These are phyloP conservation scores for Vigna hirtella DNA, from an alignment of 306 rosid genomes.

Conservation along the genomic window DNA sequence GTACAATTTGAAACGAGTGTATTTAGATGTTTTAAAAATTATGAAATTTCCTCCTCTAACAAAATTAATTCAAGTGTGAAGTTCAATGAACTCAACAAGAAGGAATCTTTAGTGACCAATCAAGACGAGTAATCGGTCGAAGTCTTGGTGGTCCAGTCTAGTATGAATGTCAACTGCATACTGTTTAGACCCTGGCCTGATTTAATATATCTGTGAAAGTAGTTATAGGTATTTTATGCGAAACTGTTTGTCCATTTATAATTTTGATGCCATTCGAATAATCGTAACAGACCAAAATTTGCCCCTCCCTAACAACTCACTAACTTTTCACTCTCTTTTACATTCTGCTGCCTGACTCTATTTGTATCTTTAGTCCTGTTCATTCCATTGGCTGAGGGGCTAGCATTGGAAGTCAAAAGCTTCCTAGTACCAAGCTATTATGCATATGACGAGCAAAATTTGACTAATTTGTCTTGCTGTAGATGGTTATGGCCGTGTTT, in stretches of 20 bases:
- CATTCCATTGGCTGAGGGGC: slow-evolving; percentile 12
- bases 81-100: slow-evolving; percentile 21
- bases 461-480: slow-evolving; percentile 47
- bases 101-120: slow-evolving; percentile 31
- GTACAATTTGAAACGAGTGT: no score
- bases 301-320: not conserved
- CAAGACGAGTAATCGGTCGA: slow-evolving; percentile 13
- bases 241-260: not conserved
- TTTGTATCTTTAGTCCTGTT: slow-evolving; percentile 22
- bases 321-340: not conserved
- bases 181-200: slow-evolving; percentile 29
- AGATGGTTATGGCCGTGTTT: slow-evolving; percentile 99
- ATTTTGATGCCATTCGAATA: slow-evolving; percentile 11
- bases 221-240: not conserved
- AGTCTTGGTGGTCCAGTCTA: slow-evolving; percentile 9
- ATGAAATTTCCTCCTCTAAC: no score
- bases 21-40: no score
- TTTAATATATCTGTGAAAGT: slow-evolving; percentile 18
- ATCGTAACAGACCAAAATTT: not conserved
- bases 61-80: slow-evolving; percentile 1
- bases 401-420: slow-evolving; percentile 30
- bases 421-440: slow-evolving; percentile 15
- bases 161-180: slow-evolving; percentile 14
- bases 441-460: slow-evolving; percentile 1
- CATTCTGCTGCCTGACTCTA: not conserved